phyloP scores from a whole-genome alignment of 2,329 filamentous ascomycete genomes.

The Periconia macrospinosa region DNA sequence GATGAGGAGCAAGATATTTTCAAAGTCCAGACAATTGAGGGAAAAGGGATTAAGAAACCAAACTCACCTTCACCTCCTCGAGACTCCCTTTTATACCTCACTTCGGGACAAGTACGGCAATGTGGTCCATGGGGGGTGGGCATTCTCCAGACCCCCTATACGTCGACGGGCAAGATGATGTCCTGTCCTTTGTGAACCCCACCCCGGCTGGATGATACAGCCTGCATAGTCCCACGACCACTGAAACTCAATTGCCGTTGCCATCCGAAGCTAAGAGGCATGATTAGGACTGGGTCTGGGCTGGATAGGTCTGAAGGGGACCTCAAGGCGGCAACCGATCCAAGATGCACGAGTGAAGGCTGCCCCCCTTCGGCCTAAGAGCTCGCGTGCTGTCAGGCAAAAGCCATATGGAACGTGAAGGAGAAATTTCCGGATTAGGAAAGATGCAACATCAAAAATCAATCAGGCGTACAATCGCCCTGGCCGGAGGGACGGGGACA shows the following conservation, averaged over 20 bases:
- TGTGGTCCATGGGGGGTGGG: slow-evolving; percentile 27
- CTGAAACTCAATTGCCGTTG: slow-evolving; percentile 37
- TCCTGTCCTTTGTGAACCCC: slow-evolving; percentile 20
- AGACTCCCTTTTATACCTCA: slow-evolving; percentile 43
- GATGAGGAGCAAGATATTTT: slow-evolving; percentile 15
- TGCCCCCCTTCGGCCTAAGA: neutral
- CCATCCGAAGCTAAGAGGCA: slow-evolving; percentile 35
- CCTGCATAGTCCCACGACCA: slow-evolving; percentile 44
- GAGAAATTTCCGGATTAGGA: slow-evolving; percentile 34
- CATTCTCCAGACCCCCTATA: slow-evolving; percentile 34
- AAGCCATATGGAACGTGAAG: slow-evolving; percentile 25
- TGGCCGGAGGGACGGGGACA: slow-evolving; percentile 17
- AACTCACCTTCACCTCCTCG: slow-evolving; percentile 17
- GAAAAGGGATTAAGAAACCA: slow-evolving; percentile 32
- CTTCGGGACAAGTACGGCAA: slow-evolving; percentile 18
- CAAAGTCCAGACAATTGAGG: slow-evolving; percentile 13
- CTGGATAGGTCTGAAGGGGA: slow-evolving; percentile 40
- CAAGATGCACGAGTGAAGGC: slow-evolving; percentile 33
- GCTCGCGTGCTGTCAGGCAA: neutral
- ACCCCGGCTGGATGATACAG: slow-evolving; percentile 39
- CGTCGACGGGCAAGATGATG: neutral
- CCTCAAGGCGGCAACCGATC: slow-evolving; percentile 35
- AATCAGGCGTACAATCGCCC: slow-evolving; percentile 36
- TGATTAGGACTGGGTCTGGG: slow-evolving; percentile 39
- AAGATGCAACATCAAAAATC: slow-evolving; percentile 26